A percentile compares a stretch with the other conserved stretches of the same genome.
Conservation (phyloP, 257 asterid genomes). For the Asclepias syriaca region DNA sequence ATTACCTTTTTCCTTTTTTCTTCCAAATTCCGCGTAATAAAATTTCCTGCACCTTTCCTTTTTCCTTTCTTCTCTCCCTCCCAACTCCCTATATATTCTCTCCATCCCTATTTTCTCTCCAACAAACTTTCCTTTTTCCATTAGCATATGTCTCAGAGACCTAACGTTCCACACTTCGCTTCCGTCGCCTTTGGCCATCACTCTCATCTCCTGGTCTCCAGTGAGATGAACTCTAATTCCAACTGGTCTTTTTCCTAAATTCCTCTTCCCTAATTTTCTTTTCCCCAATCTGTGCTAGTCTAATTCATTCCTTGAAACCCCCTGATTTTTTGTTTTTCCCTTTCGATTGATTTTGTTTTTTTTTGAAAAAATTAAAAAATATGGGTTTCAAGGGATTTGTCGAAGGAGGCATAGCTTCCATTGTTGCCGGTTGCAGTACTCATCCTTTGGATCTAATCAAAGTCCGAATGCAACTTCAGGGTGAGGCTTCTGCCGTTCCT, state of each 20-base stretch:
- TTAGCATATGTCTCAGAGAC: slow-evolving; percentile 78
- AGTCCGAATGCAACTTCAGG: slow-evolving; percentile 89
- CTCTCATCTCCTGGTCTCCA: slow-evolving; percentile 95
- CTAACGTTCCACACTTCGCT: slow-evolving; percentile 74
- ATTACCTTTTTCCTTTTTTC: background rate
- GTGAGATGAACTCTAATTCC: slow-evolving; percentile 75
- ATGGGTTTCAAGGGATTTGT: slow-evolving; percentile 88
- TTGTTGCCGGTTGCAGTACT: slow-evolving; percentile 79
- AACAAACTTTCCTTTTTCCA: background rate
- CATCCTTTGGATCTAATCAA: slow-evolving; percentile 80
- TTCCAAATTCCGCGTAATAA: background rate
- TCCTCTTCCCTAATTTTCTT: background rate
- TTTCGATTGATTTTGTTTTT: background rate
- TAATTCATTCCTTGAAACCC: background rate
- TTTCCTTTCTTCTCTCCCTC: slow-evolving; percentile 4
- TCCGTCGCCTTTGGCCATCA: slow-evolving; percentile 71
- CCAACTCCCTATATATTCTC: slow-evolving; percentile 2
- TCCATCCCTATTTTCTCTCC: slow-evolving; percentile 6
- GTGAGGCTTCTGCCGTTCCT: slow-evolving; percentile 36
- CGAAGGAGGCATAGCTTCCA: slow-evolving; percentile 92
- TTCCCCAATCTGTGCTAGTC: too few species aligned
- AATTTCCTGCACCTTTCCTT: slow-evolving; percentile 5
- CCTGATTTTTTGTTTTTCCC: background rate
- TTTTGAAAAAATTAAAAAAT: background rate
- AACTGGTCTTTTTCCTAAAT: slow-evolving; percentile 34